phyloP scores from a whole-genome alignment of 1,284 basidiomycete genomes.

The Ustilago vetiveriae region DNA sequence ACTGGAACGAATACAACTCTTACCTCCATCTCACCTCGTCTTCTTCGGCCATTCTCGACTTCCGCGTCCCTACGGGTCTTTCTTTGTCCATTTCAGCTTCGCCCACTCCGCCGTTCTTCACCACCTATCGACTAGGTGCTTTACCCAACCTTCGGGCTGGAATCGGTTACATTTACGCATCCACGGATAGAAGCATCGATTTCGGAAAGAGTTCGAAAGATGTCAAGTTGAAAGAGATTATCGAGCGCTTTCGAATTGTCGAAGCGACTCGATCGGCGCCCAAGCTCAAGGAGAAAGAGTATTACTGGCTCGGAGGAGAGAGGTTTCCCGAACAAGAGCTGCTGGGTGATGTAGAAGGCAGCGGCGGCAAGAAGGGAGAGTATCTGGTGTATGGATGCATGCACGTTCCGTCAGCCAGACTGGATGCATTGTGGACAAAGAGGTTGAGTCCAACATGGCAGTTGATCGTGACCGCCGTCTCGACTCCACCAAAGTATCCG shows the following conservation, averaged over 20 bases:
- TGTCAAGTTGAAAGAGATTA: constrained; percentile 84
- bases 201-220: constrained; percentile 62
- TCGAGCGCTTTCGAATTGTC: constrained; percentile 77
- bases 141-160: constrained; percentile 91
- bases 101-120: constrained; percentile 83
- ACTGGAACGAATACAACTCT: constrained; percentile 95
- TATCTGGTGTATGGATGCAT: constrained; percentile 91
- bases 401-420: constrained; percentile 84
- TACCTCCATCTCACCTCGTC: constrained; percentile 89
- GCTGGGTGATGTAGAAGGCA: background rate
- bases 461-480: constrained; percentile 62
- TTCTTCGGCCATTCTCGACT: constrained; percentile 79
- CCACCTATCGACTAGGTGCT: constrained; percentile 88
- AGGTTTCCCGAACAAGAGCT: constrained; percentile 1
- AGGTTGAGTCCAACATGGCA: constrained; percentile 72
- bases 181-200: constrained; percentile 69
- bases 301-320: constrained; percentile 30
- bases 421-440: constrained; percentile 88
- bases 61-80: constrained; percentile 80
- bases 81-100: constrained; percentile 86
- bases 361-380: constrained; percentile 70
- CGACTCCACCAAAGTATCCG: constrained; percentile 57
- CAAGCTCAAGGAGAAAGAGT: constrained; percentile 69
- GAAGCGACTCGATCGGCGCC: constrained; percentile 76
- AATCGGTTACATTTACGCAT: constrained; percentile 87